These are phyloP conservation scores for Camillea tinctor DNA, from an alignment of 2,329 filamentous ascomycete genomes.

Conservation along the genomic window DNA sequence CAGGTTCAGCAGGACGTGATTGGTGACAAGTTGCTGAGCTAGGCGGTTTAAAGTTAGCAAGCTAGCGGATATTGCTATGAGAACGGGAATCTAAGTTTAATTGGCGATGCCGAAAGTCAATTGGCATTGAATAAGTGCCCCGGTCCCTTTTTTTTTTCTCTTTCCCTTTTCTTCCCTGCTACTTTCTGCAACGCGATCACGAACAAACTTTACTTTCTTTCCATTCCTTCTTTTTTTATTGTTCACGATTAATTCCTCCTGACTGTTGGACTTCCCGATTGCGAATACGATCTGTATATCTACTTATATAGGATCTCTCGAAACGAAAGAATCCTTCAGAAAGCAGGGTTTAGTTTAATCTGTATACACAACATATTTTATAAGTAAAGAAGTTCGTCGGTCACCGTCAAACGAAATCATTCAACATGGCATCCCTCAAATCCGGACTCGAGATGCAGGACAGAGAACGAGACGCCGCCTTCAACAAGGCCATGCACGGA, in stretches of 20 bases:
- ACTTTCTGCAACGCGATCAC: not conserved
- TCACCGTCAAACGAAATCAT: conserved; percentile 10
- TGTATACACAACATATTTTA: not conserved
- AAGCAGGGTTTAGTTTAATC: not conserved
- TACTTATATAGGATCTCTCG: not conserved
- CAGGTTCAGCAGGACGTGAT: conserved; percentile 12
- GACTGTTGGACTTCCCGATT: not conserved
- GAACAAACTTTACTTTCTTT: too few relatives aligned
- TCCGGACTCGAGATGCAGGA: conserved; percentile 74
- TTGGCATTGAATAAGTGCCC: conserved; percentile 1
- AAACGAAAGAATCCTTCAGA: not conserved
- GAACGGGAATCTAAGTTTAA: conserved; percentile 11
- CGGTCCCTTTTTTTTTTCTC: not conserved
- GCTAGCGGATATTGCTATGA: conserved; percentile 12
- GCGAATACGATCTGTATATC: not conserved
- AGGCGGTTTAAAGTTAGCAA: conserved; percentile 9
- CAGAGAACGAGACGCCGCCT: conserved; percentile 80
- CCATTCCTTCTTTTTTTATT: not conserved
- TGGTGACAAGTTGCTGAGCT: conserved; percentile 9
- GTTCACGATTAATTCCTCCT: not conserved
- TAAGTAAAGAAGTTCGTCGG: too few relatives aligned
- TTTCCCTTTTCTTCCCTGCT: not conserved
- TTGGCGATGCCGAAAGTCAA: conserved; percentile 15
- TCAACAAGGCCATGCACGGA: conserved; percentile 86
- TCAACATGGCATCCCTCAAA: conserved; percentile 46